These are phyloP conservation scores for Russula sp. DNA, from an alignment of 768 basidiomycete genomes.

Conservation along the genomic window DNA sequence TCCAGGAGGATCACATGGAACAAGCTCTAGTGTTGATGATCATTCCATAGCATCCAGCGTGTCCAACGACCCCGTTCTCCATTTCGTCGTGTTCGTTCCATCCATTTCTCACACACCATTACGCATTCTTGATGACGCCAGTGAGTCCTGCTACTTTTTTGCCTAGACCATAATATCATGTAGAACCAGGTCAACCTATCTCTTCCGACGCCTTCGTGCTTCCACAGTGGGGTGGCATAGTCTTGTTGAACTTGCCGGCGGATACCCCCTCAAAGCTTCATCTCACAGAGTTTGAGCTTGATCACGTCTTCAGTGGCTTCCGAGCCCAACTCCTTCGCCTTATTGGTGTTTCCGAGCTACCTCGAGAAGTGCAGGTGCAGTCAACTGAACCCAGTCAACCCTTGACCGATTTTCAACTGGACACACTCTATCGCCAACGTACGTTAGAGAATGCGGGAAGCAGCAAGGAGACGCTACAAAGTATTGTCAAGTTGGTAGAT, in stretches of 20 bases:
- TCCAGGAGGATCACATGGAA: not conserved
- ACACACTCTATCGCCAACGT: slow-evolving; percentile 65
- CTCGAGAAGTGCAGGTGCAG: slow-evolving; percentile 40
- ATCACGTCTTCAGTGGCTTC: slow-evolving; percentile 55
- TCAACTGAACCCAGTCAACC: slow-evolving; percentile 22
- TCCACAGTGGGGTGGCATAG: slow-evolving; percentile 91
- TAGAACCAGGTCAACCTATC: slow-evolving; percentile 38
- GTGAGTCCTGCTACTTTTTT: slow-evolving; percentile 28
- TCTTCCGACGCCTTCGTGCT: slow-evolving; percentile 69
- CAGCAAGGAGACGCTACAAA: slow-evolving; percentile 67
- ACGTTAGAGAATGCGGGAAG: slow-evolving; percentile 59
- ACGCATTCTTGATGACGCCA: slow-evolving; percentile 48
- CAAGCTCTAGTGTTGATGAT: slow-evolving; percentile 7
- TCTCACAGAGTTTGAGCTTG: slow-evolving; percentile 40
- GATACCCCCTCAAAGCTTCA: slow-evolving; percentile 28
- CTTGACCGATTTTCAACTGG: slow-evolving; percentile 72
- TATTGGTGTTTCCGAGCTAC: slow-evolving; percentile 70
- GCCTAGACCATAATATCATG: not conserved
- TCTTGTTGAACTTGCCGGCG: slow-evolving; percentile 57
- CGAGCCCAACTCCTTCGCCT: slow-evolving; percentile 65
- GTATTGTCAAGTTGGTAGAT: slow-evolving; percentile 76
- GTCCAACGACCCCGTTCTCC: slow-evolving; percentile 88
- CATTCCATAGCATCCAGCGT: slow-evolving; percentile 68
- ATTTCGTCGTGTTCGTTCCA: slow-evolving; percentile 88
- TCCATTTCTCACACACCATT: slow-evolving; percentile 62